Base-by-base conservation (phyloP, 495 filamentous ascomycete species). In the Letharia lupina region DNA sequence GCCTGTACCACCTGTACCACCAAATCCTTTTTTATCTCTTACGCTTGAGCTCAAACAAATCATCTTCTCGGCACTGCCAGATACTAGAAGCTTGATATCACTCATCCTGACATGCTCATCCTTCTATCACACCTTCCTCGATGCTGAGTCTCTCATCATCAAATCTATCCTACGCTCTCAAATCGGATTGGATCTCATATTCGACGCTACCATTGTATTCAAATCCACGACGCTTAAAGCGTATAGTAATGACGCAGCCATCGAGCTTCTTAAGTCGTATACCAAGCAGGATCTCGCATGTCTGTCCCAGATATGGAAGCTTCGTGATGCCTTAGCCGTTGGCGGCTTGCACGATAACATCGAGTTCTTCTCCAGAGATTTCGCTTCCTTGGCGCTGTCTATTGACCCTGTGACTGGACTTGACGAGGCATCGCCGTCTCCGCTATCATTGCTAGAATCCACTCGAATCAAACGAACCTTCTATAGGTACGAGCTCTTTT, bases 401-500 rank as follows among this genome's bases (percentile, higher is more conserved):
- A 20, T 13, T 35, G 20, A 58, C 11, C 54, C 54, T n/a, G 37
- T 33, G 11, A 39, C 31, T 39, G 16, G 16, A 58, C 37, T 39
- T 39, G 12, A 13, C 13, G 28, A 33, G 18, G 18, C 13, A 10
- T 58, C 28, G 3, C 31, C 28, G 20, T 35, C 23, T 33, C 7
- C 12, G 10, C 13, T 39, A 6, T 58, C 54, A 16, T 4, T 16
- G 2, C 12, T 15, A 33, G 54, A 58, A 35, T 20, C 37, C 37
- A 39, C 2, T 13, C 54, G 62, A 2, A 64, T 54, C 39, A 40
- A 48, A 48, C n/a, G 33, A 45, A 45, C 62, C 44, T 52, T 64
- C 16, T 64, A 48, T 64, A 23, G 62, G 11, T 64, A 13, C 31
- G 62, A 64, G 62, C 40, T 52, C 23, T 64, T 13, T 33, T 54